Conservation (phyloP, 352 stramenopile species). For the Ophiocytium majus region DNA sequence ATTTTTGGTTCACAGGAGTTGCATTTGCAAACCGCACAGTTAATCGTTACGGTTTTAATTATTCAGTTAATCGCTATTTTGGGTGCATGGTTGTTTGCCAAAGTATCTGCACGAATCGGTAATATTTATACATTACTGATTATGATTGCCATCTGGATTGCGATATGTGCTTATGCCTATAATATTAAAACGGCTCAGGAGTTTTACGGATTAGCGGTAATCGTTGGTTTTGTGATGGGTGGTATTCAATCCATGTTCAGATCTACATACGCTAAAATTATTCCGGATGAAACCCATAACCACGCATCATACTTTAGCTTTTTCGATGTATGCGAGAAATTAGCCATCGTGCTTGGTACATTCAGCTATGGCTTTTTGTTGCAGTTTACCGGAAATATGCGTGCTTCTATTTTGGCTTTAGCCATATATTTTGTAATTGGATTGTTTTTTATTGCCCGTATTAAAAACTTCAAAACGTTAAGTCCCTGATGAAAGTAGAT, state of each 20-base stretch:
- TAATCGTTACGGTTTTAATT: background rate
- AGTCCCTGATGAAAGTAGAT: too few relatives aligned
- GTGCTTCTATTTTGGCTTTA: background rate
- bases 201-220: background rate
- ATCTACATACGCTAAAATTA: background rate
- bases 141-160: background rate
- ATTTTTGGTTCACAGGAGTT: background rate
- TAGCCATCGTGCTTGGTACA: background rate
- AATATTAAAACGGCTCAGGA: background rate
- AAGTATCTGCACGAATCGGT: background rate
- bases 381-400: background rate
- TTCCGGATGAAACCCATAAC: background rate
- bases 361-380: background rate
- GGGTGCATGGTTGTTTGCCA: background rate
- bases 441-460: background rate
- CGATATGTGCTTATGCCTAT: background rate
- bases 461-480: slow-evolving; percentile 5
- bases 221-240: background rate
- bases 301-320: slow-evolving; percentile 4
- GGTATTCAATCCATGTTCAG: background rate
- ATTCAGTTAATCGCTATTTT: background rate
- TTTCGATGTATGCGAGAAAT: background rate
- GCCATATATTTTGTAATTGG: background rate
- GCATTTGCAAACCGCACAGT: background rate
- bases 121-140: background rate